Evolutionary conservation across 2,329 filamentous ascomycete species (phyloP), one percentile per base, ranked within the genome.

Genomic region (Knufia fluminis): DNA sequence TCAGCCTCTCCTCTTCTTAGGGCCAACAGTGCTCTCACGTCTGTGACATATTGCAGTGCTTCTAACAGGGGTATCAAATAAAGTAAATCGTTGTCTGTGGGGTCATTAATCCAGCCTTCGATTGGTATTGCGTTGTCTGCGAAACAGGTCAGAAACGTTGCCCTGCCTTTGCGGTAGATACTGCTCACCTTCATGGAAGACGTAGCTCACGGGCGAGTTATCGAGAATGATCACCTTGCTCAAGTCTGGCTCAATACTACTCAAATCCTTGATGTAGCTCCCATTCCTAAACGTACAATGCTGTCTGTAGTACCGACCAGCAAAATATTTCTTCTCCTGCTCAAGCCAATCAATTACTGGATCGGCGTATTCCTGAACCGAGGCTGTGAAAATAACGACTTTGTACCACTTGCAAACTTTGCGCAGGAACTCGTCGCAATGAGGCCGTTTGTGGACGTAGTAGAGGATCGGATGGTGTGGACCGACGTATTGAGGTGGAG

Each of bases 191-290:
- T 95, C 89, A 65, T 97, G 91, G 70, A 97, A 97, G 71, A 96
- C 86, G 70, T 97, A 98, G 71, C 90, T 96, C 73, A 96, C 80
- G 49, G 92, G 92, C 67, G 89, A 96, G 65, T 98, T 98, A 71
- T 98, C 92, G 68, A 98, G 74, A 65, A 98, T 98, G 85, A 97
- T 95, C 53, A 98, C 92, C 69, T 89, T 94, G 71, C 90, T 96
- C 62, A 98, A 72, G 66, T 98, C 92, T 16, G 92, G 90, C 74
- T 98, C 92, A 36, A 98, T 89, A 49, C 88, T 87, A 65, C 88
- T 92, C 50, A 98, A 74, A 68, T 98, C 92, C 68, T 98, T 98
- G 74, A 98, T 97, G 64, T 96, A 98, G 26, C 91, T 90, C 44
- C 91, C 91, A 60, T 96, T 92, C 48, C 92, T 79, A 64, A 88